Conservation (phyloP, 2,329 filamentous ascomycete species). For the Onygenales sp. region DNA sequence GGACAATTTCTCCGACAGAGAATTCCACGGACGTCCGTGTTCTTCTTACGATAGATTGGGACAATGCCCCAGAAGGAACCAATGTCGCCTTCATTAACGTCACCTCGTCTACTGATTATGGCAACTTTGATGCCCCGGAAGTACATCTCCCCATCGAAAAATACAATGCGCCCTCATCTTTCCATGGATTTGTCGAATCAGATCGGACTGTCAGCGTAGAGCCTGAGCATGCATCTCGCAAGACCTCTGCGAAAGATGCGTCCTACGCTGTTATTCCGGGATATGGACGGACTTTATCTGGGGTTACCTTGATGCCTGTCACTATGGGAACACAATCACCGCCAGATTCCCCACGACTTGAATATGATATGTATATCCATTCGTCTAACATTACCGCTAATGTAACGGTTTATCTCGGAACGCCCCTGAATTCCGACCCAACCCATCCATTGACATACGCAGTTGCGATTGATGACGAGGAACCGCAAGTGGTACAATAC, state of each 20-base stretch:
- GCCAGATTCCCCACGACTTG: slow-evolving; percentile 43
- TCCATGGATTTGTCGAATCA: slow-evolving; percentile 55
- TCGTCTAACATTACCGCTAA: slow-evolving; percentile 35
- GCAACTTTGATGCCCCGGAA: slow-evolving; percentile 26
- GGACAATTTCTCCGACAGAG: slow-evolving; percentile 38
- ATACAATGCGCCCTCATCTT: slow-evolving; percentile 40
- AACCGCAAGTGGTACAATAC: slow-evolving; percentile 31
- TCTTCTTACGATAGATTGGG: slow-evolving; percentile 49
- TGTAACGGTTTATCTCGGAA: slow-evolving; percentile 33
- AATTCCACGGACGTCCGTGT: slow-evolving; percentile 42
- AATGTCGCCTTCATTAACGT: slow-evolving; percentile 24
- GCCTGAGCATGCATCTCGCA: slow-evolving; percentile 19
- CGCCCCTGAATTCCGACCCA: slow-evolving; percentile 44
- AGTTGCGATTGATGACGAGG: slow-evolving; percentile 36
- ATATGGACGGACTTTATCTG: slow-evolving; percentile 50
- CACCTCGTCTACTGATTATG: slow-evolving; percentile 14
- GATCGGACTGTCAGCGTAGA: slow-evolving; percentile 37
- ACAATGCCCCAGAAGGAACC: slow-evolving; percentile 29
- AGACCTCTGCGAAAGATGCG: slow-evolving; percentile 19
- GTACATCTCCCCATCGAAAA: slow-evolving; percentile 49
- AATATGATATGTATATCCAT: slow-evolving; percentile 55
- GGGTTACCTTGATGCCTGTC: slow-evolving; percentile 48
- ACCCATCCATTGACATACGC: slow-evolving; percentile 42
- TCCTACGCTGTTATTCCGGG: slow-evolving; percentile 45
- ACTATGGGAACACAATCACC: slow-evolving; percentile 42